phyloP scores from a whole-genome alignment of 2,329 filamentous ascomycete species.

The Nothophoma quercina region DNA sequence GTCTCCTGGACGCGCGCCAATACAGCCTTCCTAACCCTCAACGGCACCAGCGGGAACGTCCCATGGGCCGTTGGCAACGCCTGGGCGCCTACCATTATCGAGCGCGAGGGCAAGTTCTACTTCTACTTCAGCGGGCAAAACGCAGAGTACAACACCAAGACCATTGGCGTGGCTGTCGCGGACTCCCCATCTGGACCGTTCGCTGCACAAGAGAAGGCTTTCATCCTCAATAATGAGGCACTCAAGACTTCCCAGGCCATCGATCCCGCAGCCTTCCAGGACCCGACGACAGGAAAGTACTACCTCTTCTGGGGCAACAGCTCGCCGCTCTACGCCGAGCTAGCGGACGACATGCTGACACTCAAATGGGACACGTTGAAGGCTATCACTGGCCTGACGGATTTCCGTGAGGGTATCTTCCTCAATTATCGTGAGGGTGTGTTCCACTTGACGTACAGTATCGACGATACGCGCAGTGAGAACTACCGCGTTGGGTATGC shows the following conservation, averaged over 20 bases:
- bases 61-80: conserved; percentile 40
- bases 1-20: conserved; percentile 33
- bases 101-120: conserved; percentile 32
- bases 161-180: conserved; percentile 39
- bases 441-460: conserved; percentile 39
- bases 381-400: conserved; percentile 25
- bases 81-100: conserved; percentile 40
- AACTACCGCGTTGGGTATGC: conserved; percentile 41
- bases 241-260: conserved; percentile 36
- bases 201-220: conserved; percentile 33
- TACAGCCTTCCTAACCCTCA: conserved; percentile 35
- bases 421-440: conserved; percentile 34
- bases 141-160: conserved; percentile 35
- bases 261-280: conserved; percentile 34
- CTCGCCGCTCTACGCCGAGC: conserved; percentile 28
- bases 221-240: conserved; percentile 38
- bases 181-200: conserved; percentile 33
- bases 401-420: conserved; percentile 38
- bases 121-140: conserved; percentile 43
- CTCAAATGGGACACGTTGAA: conserved; percentile 25
- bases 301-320: conserved; percentile 42
- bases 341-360: conserved; percentile 34
- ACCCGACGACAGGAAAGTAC: conserved; percentile 35
- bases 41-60: conserved; percentile 37
- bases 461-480: conserved; percentile 39